A percentile compares a stretch with the other conserved stretches of the same genome.
phyloP scores from a whole-genome alignment of 495 filamentous ascomycete genomes.

The Aspergillus affinis region DNA sequence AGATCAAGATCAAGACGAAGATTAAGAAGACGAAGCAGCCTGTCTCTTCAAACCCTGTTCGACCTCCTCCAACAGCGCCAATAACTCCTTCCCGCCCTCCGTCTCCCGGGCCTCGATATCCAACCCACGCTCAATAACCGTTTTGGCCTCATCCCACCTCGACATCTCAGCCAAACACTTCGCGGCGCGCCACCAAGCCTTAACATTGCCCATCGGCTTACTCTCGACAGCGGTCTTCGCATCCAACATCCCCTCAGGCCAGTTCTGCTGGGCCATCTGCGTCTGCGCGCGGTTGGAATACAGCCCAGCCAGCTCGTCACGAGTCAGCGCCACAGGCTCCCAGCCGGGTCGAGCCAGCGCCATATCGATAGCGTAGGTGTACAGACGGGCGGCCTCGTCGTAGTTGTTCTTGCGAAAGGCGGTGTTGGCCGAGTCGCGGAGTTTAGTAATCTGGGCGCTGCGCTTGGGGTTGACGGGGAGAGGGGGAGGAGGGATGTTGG shows the following conservation, averaged over 20 bases:
- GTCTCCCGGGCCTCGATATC: constrained; percentile 79
- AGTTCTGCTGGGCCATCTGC: constrained; percentile 73
- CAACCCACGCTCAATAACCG: constrained; percentile 68
- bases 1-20: neutral
- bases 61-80: constrained; percentile 68
- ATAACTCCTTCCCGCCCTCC: constrained; percentile 60
- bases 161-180: constrained; percentile 90
- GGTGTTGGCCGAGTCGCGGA: constrained; percentile 82
- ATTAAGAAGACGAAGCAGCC: neutral
- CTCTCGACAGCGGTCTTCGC: constrained; percentile 87
- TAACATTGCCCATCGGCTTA: constrained; percentile 82
- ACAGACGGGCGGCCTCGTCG: constrained; percentile 74
- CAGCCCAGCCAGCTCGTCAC: constrained; percentile 77
- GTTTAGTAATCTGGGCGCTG: constrained; percentile 78
- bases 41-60: constrained; percentile 42
- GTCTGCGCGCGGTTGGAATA: constrained; percentile 90
- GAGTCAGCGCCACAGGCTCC: constrained; percentile 78
- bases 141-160: constrained; percentile 74
- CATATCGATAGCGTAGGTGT: constrained; percentile 84
- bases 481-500: constrained; percentile 69
- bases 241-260: constrained; percentile 81
- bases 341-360: constrained; percentile 75
- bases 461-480: constrained; percentile 84
- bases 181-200: constrained; percentile 89
- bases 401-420: constrained; percentile 75